A percentile compares a stretch with the other conserved stretches of the same genome.
Evolutionary conservation across 805 yeast species (phyloP).

Genomic region (Barnettozyma siamensis): DNA sequence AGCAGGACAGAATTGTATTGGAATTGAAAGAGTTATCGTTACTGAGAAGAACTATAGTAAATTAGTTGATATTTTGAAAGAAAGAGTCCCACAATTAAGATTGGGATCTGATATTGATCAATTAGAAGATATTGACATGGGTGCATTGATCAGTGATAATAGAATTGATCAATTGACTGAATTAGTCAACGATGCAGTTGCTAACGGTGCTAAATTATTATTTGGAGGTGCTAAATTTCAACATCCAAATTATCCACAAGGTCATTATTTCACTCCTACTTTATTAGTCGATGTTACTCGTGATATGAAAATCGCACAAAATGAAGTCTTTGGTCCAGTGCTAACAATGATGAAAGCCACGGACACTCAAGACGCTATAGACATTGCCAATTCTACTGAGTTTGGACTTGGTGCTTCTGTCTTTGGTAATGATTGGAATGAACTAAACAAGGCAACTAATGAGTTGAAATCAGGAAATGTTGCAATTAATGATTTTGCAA

Average conservation of each 20-base stretch:
- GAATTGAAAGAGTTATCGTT: conserved; percentile 90
- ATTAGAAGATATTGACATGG: conserved; percentile 87
- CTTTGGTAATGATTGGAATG: conserved; percentile 60
- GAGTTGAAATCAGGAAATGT: conserved; percentile 79
- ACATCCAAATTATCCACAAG: conserved; percentile 94
- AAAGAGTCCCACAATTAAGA: conserved; percentile 57
- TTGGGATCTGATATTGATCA: conserved; percentile 92
- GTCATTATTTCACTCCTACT: conserved; percentile 91
- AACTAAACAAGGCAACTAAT: conserved; percentile 59
- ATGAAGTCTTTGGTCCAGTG: conserved; percentile 94
- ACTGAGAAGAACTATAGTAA: conserved; percentile 61
- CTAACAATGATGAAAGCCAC: conserved; percentile 72
- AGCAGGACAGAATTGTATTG: conserved; percentile 97
- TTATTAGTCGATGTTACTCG: conserved; percentile 75
- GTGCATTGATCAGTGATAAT: conserved; percentile 83
- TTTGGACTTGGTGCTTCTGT: conserved; percentile 92
- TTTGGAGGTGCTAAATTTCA: conserved; percentile 74
- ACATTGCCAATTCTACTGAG: conserved; percentile 74
- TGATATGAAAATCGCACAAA: conserved; percentile 72
- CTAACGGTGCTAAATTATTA: conserved; percentile 72
- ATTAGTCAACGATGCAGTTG: conserved; percentile 67
- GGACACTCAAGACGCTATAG: conserved; percentile 59
- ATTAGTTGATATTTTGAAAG: conserved; percentile 49
- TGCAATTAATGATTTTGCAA: conserved; percentile 96
- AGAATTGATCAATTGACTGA: conserved; percentile 65